Base-by-base conservation (phyloP, 345 rosid species). In the Diplotaxis tenuifolia region DNA sequence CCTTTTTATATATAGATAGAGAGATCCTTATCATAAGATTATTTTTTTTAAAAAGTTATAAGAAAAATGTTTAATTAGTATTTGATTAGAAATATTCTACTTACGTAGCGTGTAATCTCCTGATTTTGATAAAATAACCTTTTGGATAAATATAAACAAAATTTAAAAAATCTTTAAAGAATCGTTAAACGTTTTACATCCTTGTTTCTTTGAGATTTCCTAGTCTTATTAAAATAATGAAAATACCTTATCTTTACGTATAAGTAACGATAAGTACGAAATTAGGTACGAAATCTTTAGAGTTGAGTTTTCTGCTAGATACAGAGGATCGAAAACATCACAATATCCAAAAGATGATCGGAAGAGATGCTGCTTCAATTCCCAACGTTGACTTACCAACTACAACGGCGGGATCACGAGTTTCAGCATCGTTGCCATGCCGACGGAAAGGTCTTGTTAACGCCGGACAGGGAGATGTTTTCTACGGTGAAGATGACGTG, bases 401-500 rank as follows among this genome's bases (percentile, higher is more conserved):
- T 4, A 52, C 54, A 21, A 10, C 69, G 27, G 62, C 27, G 52
- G 68, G 4, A 6, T 64, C 65, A 64, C 23, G 64, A 27, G 52
- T 65, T 45, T 57, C 49, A 20, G 66, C 72, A 31, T 47, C 61
- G 21, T 38, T 66, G 3, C 67, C 62, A 50, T 10, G 60, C 6
- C 8, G 32, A 57, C 54, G 72, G 20, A 76, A 55, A 56, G 9
- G 28, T 42, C 45, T 68, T 28, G 27, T 15, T 11, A 58, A 62
- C 25, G 36, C 50, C 5, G 8, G 54, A 58, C 31, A 10, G 4
- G 38, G 55, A 47, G 65, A 53, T n/a, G 6, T 66, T 23, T 72
- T 77, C 21, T 77, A 72, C 29, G 80, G 80, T 1, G 68, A 66
- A 60, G 73, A 72, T 28, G 77, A 77, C 69, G 31, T 27, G 38